A percentile compares a stretch with the other conserved stretches of the same genome.
Evolutionary conservation across 495 filamentous ascomycete species (phyloP).

Genomic region (Neurospora sp.): DNA sequence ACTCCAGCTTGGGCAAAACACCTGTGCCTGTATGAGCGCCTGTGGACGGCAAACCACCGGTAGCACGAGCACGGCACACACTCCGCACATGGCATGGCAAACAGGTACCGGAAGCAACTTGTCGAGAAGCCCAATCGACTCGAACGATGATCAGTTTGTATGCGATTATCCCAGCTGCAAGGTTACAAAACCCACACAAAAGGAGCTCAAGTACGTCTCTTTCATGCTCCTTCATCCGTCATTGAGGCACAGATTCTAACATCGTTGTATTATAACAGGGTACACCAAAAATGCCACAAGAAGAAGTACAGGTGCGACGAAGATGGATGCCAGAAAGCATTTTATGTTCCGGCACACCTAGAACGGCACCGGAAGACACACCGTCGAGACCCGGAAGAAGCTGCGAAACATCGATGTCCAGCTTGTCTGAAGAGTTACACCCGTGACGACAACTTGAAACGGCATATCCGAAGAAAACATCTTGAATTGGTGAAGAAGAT

Average conservation of each 20-base stretch:
- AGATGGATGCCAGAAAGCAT: not conserved
- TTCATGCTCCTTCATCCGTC: not conserved
- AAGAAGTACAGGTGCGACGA: not conserved
- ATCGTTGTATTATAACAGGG: not conserved
- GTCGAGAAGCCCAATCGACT: not conserved
- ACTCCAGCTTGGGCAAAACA: not conserved
- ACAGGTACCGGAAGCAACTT: not conserved
- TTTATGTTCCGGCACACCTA: not conserved
- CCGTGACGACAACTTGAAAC: not conserved
- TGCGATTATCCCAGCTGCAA: not conserved
- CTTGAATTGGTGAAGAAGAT: not conserved
- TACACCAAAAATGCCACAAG: not conserved
- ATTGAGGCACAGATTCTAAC: not conserved
- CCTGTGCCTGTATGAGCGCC: not conserved
- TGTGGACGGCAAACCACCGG: not conserved
- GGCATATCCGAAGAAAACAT: not conserved
- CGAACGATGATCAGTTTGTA: not conserved
- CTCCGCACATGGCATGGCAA: not conserved
- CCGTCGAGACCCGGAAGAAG: not conserved
- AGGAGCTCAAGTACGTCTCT: not conserved
- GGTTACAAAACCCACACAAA: not conserved
- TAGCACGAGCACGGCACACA: not conserved
- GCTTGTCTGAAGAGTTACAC: not conserved
- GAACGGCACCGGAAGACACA: not conserved
- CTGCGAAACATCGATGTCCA: not conserved